Conservation (phyloP, 345 rosid genomes). For the Linum lewisii region DNA sequence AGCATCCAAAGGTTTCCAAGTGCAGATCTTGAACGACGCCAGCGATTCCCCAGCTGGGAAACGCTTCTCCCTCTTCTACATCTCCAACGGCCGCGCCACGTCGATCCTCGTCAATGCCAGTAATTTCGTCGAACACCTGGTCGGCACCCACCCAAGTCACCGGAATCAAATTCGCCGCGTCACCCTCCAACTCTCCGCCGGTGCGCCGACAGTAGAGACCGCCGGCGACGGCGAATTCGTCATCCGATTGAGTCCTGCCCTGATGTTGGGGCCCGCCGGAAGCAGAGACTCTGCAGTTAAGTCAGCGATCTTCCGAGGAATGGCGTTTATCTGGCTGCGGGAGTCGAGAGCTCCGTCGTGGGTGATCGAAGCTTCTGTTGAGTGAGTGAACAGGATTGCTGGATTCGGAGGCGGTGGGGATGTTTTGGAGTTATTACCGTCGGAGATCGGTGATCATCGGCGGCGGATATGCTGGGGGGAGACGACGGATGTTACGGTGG, state of each 20-base stretch:
- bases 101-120: conserved; percentile 36
- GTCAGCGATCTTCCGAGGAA: conserved; percentile 28
- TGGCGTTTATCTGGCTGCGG: conserved; percentile 47
- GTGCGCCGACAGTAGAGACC: conserved; percentile 11
- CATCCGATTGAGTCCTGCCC: conserved; percentile 29
- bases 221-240: conserved; percentile 22
- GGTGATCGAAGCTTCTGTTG: conserved; percentile 41
- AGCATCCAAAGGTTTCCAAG: conserved; percentile 42
- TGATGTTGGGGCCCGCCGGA: background rate
- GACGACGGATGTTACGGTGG: background rate
- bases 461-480: too few relatives aligned
- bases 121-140: conserved; percentile 30
- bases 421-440: too few relatives aligned
- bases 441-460: too few relatives aligned
- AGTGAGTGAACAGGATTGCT: conserved; percentile 27
- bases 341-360: conserved; percentile 31
- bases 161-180: conserved; percentile 26
- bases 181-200: conserved; percentile 21
- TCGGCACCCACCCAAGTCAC: conserved; percentile 18
- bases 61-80: conserved; percentile 37
- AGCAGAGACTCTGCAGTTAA: conserved; percentile 14
- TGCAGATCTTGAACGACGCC: conserved; percentile 32
- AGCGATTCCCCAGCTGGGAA: conserved; percentile 16
- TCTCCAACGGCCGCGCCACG: conserved; percentile 43
- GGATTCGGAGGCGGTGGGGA: conserved; percentile 13